A percentile compares a stretch with the other conserved stretches of the same genome.
phyloP scores from a whole-genome alignment of 139 green algal species.

The Desmodesmus armatus region DNA sequence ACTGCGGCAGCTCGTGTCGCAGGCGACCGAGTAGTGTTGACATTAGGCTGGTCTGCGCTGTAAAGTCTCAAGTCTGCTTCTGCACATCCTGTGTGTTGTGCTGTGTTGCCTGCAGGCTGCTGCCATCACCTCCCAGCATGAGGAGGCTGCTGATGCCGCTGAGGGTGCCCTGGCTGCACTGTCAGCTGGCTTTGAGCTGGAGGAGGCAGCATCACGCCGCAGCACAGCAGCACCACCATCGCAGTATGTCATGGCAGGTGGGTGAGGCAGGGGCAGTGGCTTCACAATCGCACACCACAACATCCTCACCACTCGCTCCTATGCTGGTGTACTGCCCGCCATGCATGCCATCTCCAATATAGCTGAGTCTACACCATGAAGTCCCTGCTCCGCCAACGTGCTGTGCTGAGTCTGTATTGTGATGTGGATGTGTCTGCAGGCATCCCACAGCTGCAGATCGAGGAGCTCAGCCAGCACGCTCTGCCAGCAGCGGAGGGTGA shows the following conservation, averaged over 20 bases:
- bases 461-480: neutral
- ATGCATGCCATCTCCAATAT: neutral
- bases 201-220: slow-evolving; percentile 19
- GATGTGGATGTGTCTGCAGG: no score
- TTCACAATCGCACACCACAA: no score
- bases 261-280: neutral
- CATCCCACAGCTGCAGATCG: slow-evolving; percentile 20
- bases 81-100: neutral
- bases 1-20: neutral
- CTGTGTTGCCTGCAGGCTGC: slow-evolving; percentile 14
- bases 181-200: slow-evolving; percentile 27
- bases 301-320: no score
- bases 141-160: neutral
- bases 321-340: neutral
- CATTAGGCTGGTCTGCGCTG: no score
- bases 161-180: slow-evolving; percentile 3
- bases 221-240: slow-evolving; percentile 37
- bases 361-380: neutral
- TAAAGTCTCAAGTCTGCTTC: no score
- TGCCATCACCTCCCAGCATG: no score
- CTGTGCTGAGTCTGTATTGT: neutral
- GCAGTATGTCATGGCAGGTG: slow-evolving; percentile 33
- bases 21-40: no score
- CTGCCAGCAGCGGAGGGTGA: neutral
- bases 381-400: neutral